These are phyloP conservation scores for Talaromyces rugulosus DNA, from an alignment of 2,329 filamentous ascomycete genomes.

Conservation along the genomic window DNA sequence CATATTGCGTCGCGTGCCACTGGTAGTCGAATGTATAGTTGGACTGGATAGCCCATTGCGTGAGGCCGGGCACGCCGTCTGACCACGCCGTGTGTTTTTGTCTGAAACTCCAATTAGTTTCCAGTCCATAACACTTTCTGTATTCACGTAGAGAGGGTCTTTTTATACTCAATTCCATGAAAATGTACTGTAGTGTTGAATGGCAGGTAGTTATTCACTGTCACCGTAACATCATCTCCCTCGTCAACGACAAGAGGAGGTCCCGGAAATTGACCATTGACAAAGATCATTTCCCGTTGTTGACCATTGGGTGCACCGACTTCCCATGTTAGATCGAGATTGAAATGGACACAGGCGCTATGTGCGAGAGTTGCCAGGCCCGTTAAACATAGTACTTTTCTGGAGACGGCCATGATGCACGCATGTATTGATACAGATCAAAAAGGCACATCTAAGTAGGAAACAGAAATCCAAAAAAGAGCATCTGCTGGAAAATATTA, in stretches of 20 bases:
- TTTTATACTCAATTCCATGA: constrained; percentile 19
- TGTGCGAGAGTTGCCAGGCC: constrained; percentile 1
- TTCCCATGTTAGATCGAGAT: constrained; percentile 16
- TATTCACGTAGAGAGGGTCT: background rate
- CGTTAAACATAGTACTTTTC: background rate
- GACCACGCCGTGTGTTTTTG: constrained; percentile 55
- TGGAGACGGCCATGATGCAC: background rate
- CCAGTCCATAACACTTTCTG: no score
- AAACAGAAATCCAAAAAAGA: background rate
- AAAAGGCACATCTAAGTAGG: background rate
- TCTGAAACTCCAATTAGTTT: constrained; percentile 15
- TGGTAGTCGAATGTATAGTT: constrained; percentile 49
- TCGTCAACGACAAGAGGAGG: constrained; percentile 17
- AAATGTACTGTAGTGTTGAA: constrained; percentile 20
- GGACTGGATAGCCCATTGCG: constrained; percentile 50
- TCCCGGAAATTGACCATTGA: constrained; percentile 23
- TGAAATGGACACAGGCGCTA: constrained; percentile 10
- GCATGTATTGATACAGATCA: background rate
- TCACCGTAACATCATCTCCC: constrained; percentile 17
- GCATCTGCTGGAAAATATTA: background rate
- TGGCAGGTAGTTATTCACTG: constrained; percentile 18
- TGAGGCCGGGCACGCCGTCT: constrained; percentile 57
- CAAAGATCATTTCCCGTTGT: constrained; percentile 18
- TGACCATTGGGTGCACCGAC: constrained; percentile 22
- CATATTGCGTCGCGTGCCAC: constrained; percentile 55